Base-by-base conservation (phyloP, 2,329 filamentous ascomycete genomes). In the Fusarium sp. region DNA sequence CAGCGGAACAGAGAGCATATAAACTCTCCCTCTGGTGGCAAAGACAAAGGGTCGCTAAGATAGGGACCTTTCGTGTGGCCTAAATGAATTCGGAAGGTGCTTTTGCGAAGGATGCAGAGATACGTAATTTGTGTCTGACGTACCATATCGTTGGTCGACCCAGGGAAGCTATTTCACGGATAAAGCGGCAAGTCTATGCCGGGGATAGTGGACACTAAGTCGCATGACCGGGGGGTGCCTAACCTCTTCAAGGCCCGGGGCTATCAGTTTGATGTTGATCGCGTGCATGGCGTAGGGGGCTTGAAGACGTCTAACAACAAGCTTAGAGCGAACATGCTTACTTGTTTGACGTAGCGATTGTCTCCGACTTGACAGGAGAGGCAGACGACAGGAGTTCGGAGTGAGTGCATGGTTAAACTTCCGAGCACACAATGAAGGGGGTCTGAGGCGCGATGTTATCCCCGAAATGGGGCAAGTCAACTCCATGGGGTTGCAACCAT, bases 131-230 rank as follows among this genome's bases (percentile, higher is more conserved):
- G 41, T 15, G 37, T 50, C 47, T 41, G 12, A n/a, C 62, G 44
- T 44, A 50, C 18, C 43, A n/a, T 30, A 66, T 50, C 52, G 39
- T 36, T 67, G 51, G 51, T 52, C 50, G 62, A 46, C 55, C 44
- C 41, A 46, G 31, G 18, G 40, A 53, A 51, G 47, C 12, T 50
- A 43, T 68, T 18, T 57, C 23, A 65, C 67, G 67, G 67, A 68
- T 70, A 71, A 65, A 53, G 52, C 68, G 68, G 68, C 68, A 70
- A 55, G 34, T 58, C 46, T 65, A 64, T 67, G 62, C 66, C 66
- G 54, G 66, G 59, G 60, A 68, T 28, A 46, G 65, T 62, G 58
- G 57, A 18, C 28, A 71, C 65, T 44, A 10, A 37, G 47, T 36
- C 66, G 43, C 56, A 52, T 27, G 31, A 53, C 34, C 39, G 44